Conservation (phyloP, 2,329 filamentous ascomycete genomes). For the Aspergillus tanneri region DNA sequence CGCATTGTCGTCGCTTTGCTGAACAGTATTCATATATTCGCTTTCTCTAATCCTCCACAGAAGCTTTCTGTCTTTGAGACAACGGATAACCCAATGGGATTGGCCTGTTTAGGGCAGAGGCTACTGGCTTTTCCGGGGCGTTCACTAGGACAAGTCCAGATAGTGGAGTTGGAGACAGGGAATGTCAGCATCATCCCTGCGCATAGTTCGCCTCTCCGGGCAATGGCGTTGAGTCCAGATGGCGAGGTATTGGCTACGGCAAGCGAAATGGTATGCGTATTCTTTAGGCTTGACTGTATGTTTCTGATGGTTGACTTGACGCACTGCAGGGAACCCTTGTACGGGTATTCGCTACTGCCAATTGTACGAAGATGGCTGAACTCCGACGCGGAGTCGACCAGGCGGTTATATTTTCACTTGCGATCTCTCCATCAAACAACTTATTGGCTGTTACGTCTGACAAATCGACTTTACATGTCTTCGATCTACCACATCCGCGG, state of each 20-base stretch:
- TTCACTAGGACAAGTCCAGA: slow-evolving; percentile 81
- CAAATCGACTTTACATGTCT: slow-evolving; percentile 93
- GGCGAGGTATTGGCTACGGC: slow-evolving; percentile 83
- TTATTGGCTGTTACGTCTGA: slow-evolving; percentile 91
- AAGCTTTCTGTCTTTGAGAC: slow-evolving; percentile 79
- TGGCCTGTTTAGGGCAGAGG: slow-evolving; percentile 74
- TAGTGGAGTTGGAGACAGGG: slow-evolving; percentile 73
- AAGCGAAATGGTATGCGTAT: slow-evolving; percentile 66
- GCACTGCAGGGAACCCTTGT: slow-evolving; percentile 72
- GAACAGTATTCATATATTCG: slow-evolving; percentile 78
- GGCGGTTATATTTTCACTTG: slow-evolving; percentile 81
- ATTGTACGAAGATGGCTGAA: slow-evolving; percentile 77
- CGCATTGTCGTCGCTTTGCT: slow-evolving; percentile 78
- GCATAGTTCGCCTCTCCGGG: slow-evolving; percentile 74
- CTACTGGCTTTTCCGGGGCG: slow-evolving; percentile 83
- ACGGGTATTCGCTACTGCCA: slow-evolving; percentile 77
- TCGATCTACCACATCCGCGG: slow-evolving; percentile 66
- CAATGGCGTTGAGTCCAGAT: slow-evolving; percentile 75
- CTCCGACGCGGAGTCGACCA: slow-evolving; percentile 85
- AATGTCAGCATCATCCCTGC: slow-evolving; percentile 93
- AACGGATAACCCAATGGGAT: slow-evolving; percentile 74
- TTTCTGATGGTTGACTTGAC: slow-evolving; percentile 19
- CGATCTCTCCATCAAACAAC: slow-evolving; percentile 77
- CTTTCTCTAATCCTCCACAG: slow-evolving; percentile 69
- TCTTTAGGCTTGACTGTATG: neutral